Evolutionary conservation across 306 rosid genomes (phyloP), one percentile per base, ranked within the genome.

Genomic region (Quercus agrifolia): DNA sequence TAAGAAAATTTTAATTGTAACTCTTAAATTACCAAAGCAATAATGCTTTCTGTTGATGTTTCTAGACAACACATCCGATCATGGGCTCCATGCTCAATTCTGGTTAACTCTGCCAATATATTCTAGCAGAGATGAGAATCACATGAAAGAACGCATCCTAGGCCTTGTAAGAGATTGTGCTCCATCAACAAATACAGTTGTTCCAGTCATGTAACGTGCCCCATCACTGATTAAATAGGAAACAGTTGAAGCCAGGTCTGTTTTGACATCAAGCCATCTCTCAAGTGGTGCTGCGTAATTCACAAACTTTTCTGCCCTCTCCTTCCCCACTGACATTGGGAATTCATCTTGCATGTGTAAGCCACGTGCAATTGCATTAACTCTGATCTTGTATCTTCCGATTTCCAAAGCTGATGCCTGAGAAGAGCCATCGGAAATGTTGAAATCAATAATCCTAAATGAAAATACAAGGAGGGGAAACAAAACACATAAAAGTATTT

Each of bases 141-240:
- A 94, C 91, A 94, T 92, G 77, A 61, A 94, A 46, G 98, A 92
- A 64, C 97, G 94, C 93, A 94, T 80, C 21, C 98, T 86, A 30
- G 98, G 98, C 86, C 93, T 87, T 30, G 89, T 72, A 15, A 92
- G 64, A 67, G 98, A 94, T 76, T 91, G 97, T 20, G 90, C 98
- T 41, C 98, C 98, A 79, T 94, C 98, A 21, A 92, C 99, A 74
- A 78, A 92, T 33, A 92, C 87, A 64, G 97, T 92, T 51, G 99
- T 94, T 80, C 99, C 97, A 13, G 99, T 94, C 97, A 92, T 92
- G 85, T 88, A 92, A 72, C 88, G 74, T 1, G 97, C 86, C 28
- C 90, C 97, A 71, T 90, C 93, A 38, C 95, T 92, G 62, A 92
- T 87, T 41, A 94, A 86, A 82, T 92, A 94, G 52, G 87, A 74